Conservation (phyloP, 768 basidiomycete genomes). For the Amanita jacksonii region DNA sequence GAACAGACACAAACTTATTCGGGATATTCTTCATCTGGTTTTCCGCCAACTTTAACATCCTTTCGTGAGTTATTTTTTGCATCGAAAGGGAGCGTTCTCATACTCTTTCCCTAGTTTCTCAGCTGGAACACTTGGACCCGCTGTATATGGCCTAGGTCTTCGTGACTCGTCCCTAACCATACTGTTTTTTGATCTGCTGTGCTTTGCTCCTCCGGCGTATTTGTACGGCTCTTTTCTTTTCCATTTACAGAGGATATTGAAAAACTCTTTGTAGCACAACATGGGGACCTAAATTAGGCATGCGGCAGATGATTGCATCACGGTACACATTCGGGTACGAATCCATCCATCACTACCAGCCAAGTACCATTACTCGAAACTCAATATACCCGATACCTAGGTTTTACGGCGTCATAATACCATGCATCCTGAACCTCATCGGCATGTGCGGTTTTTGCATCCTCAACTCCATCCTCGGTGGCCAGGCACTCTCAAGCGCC, state of each 20-base stretch:
- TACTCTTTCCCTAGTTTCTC: constrained; percentile 39
- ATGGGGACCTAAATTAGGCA: constrained; percentile 78
- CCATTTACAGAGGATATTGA: background rate
- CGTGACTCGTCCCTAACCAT: constrained; percentile 58
- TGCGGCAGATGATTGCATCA: constrained; percentile 80
- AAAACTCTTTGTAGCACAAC: constrained; percentile 28
- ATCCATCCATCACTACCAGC: too few species aligned
- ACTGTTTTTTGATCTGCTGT: constrained; percentile 58
- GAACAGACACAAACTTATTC: constrained; percentile 50
- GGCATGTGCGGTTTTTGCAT: constrained; percentile 63
- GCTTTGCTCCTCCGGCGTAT: constrained; percentile 51
- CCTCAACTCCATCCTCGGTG: constrained; percentile 64
- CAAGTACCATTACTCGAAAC: too few species aligned
- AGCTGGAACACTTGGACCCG: constrained; percentile 57
- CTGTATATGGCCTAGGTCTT: constrained; percentile 46
- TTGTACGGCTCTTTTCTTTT: constrained; percentile 26
- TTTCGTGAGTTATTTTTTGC: constrained; percentile 28
- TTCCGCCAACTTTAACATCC: constrained; percentile 61
- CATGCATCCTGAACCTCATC: constrained; percentile 52
- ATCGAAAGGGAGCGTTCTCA: background rate
- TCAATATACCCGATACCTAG: constrained; percentile 22
- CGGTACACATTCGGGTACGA: constrained; percentile 29
- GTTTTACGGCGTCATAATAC: constrained; percentile 54
- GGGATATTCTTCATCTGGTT: constrained; percentile 78
- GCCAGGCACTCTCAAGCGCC: constrained; percentile 38